These are phyloP conservation scores for Phytophthora litchii DNA, from an alignment of 352 stramenopile genomes.

Conservation along the genomic window DNA sequence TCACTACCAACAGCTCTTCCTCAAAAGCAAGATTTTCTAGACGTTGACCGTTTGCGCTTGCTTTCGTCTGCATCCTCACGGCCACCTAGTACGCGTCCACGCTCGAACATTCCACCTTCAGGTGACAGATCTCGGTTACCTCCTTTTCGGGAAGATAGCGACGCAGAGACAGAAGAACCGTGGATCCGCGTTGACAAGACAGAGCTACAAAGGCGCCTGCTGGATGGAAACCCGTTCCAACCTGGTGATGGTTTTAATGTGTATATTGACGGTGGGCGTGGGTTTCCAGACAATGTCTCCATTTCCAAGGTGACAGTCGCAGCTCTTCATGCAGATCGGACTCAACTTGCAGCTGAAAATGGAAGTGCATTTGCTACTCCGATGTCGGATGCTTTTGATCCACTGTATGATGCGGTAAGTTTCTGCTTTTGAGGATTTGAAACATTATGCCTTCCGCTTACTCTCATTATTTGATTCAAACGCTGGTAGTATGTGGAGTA, in stretches of 20 bases:
- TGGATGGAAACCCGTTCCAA: slow-evolving; percentile 50
- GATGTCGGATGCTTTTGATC: slow-evolving; percentile 41
- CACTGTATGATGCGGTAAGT: slow-evolving; percentile 61
- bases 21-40: slow-evolving; percentile 37
- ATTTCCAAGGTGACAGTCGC: slow-evolving; percentile 77
- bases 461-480: slow-evolving; percentile 5
- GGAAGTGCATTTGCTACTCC: slow-evolving; percentile 30
- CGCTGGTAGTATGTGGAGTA: slow-evolving; percentile 68
- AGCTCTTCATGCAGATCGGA: slow-evolving; percentile 58
- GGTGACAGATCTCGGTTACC: slow-evolving; percentile 32
- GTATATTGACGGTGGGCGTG: slow-evolving; percentile 75
- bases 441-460: not conserved
- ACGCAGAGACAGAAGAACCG: slow-evolving; percentile 23
- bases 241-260: slow-evolving; percentile 81
- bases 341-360: slow-evolving; percentile 39
- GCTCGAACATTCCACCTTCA: slow-evolving; percentile 23
- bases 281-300: slow-evolving; percentile 72
- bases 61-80: slow-evolving; percentile 39
- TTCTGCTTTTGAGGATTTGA: not conserved
- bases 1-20: slow-evolving; percentile 1
- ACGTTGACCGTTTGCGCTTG: slow-evolving; percentile 40
- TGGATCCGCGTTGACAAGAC: slow-evolving; percentile 54
- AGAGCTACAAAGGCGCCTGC: slow-evolving; percentile 31
- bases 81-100: slow-evolving; percentile 34
- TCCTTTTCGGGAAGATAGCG: slow-evolving; percentile 27